Base-by-base conservation (phyloP, 1,139 yeast species). In the Saccharomycopsis hybrid region DNA sequence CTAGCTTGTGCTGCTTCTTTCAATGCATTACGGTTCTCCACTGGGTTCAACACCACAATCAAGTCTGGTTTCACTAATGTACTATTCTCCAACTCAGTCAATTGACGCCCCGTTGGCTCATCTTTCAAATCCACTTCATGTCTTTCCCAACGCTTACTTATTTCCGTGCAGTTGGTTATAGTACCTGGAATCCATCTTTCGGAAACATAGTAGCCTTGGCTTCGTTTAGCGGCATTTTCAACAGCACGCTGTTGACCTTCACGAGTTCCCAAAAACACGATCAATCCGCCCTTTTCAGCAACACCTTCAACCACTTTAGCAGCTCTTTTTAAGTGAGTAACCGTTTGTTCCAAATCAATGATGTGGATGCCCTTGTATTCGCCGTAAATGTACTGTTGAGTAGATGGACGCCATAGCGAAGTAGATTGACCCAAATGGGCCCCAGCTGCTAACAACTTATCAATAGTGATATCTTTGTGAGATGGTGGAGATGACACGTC, bases 141-240 rank as follows among this genome's bases (percentile, higher is more conserved):
- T 57, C 81, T 71, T 40, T 70, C 76, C 77, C 80, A 78, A 41
- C 59, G 60, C 38, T 70, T 69, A 11, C 92, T 79, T 39, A 87
- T 84, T 64, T 82, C 86, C 38, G 82, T 72, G 51, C 88, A 81
- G 68, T 92, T 92, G 46, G 97, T 89, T 58, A 92, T 74, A 29
- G 95, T 85, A 57, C 98, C 98, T 2, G 97, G 96, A 52, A 87
- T 80, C 98, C 98, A 92, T 64, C 92, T 80, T 49, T 80, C 77
- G 40, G 86, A 77, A 32, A 92, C 92, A 61, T 85, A 88, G 67
- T 80, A 88, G 9, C 95, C 96, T 53, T 78, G 74, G 49, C 82
- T 73, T 60, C 95, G 77, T 50, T 73, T 69, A 3, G 97, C 95
- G 4, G 96, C 96, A 56, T 76, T 79, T 61, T 83, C 84, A 47